These are phyloP conservation scores for Candida broadrunensis DNA, from an alignment of 805 yeast species.

Conservation along the genomic window DNA sequence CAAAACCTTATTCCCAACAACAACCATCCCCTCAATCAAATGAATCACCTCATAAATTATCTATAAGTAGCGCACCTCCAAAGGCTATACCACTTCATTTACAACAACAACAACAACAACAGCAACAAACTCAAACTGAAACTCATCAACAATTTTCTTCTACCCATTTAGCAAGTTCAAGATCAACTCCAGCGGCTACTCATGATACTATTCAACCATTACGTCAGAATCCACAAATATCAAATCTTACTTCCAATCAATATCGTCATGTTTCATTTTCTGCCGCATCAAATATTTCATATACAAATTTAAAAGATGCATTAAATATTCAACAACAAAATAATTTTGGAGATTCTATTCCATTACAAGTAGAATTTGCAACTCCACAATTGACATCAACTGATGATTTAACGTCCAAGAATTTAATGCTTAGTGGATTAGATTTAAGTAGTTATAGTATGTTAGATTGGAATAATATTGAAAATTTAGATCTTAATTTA, in stretches of 20 bases:
- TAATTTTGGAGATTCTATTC: constrained; percentile 36
- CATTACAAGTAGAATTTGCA: constrained; percentile 73
- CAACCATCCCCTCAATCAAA: constrained; percentile 4
- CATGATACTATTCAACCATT: not conserved
- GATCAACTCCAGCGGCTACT: not conserved
- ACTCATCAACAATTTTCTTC: constrained; percentile 4
- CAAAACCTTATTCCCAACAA: constrained; percentile 2
- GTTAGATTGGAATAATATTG: constrained; percentile 23
- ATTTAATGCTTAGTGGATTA: constrained; percentile 32
- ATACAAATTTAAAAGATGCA: constrained; percentile 51
- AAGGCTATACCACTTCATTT: not conserved
- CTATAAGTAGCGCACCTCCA: not conserved
- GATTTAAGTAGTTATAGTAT: constrained; percentile 21
- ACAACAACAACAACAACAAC: constrained; percentile 1
- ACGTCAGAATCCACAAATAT: not conserved
- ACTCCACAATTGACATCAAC: constrained; percentile 60
- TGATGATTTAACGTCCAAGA: constrained; percentile 17
- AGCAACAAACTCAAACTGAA: constrained; percentile 5
- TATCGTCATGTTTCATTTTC: constrained; percentile 58
- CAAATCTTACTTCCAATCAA: constrained; percentile 2
- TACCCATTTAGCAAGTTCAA: not conserved
- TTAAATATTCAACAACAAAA: constrained; percentile 28
- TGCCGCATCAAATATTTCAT: constrained; percentile 60
- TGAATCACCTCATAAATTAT: constrained; percentile 14
- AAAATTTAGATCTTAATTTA: constrained; percentile 24